Base-by-base conservation (phyloP, 495 filamentous ascomycete genomes). In the Pseudoneurospora amorphoporcata region DNA sequence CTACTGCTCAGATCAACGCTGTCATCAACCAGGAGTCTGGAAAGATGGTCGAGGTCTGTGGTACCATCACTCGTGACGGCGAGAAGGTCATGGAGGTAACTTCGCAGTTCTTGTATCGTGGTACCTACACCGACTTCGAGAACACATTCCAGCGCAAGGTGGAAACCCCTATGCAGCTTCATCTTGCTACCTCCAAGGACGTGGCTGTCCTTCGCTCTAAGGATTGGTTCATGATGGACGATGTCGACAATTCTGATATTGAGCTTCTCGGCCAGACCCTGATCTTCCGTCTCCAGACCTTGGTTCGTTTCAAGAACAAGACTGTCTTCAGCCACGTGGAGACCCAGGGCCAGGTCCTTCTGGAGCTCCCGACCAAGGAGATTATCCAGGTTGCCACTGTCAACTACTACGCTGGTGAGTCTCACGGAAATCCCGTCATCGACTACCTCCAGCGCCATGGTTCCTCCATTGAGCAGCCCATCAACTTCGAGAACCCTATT, bases 41-140 rank as follows among this genome's bases (percentile, higher is more conserved):
- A 69, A 99, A 99, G 87, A 97, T 98, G 94, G 95, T 99, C 9
- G 96, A 98, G 82, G 94, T 99, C 29, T 97, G 94, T 78, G 95
- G 95, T 72, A 98, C 95, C 8, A 97, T 99, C 77, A 91, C 89
- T 70, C 89, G 96, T 29, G 89, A 96, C 53, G 92, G 93, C 69
- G 77, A 91, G 75, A 86, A 93, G n/a, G 93, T 98, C 73, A 99
- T 99, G 96, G 93, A 98, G 78, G 95, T 99, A 17, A 97, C 93
- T 16, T 97, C 94, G 69, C 95, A 98, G 81, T 99, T 99, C 87
- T 82, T 99, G 74, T 99, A 98, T 83, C 91, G 95, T 38, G 95
- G 95, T 47, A 87, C 87, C 16, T 99, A 99, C 83, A 90, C 86
- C 68, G 95, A 99, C 81, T 99, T 90, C 75, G 91, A 97, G 82